Evolutionary conservation across 306 rosid genomes (phyloP).

Genomic region (Vicia faba): DNA sequence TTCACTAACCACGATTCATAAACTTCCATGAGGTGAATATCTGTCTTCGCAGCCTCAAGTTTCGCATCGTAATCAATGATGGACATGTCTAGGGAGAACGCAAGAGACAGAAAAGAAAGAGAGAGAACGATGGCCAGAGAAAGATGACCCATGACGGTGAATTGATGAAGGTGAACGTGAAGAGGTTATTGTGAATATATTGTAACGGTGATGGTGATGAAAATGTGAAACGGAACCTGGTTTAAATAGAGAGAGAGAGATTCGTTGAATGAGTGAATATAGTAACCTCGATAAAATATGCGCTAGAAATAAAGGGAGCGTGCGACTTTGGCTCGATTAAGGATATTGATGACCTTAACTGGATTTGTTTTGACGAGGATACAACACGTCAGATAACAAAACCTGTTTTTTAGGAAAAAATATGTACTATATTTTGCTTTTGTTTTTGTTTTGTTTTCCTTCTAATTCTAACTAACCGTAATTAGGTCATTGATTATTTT

Average conservation of each 20-base stretch:
- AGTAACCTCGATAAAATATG: neutral
- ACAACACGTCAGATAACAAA: no score
- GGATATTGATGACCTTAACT: neutral
- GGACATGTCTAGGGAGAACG: conserved; percentile 67
- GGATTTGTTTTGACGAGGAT: no score
- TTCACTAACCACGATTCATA: conserved; percentile 76
- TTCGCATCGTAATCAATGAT: conserved; percentile 65
- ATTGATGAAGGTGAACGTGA: neutral
- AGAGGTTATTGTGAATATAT: neutral
- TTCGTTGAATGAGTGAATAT: neutral
- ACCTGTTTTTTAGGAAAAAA: no score
- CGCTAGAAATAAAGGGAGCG: neutral
- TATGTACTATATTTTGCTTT: no score
- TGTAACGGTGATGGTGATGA: no score
- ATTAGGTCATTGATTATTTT: no score
- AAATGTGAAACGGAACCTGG: neutral
- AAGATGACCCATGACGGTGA: conserved; percentile 2
- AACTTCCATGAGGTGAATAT: conserved; percentile 38
- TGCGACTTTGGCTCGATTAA: neutral
- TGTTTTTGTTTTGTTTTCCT: no score
- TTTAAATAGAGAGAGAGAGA: neutral
- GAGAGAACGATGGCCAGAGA: neutral
- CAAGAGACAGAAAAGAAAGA: conserved; percentile 18
- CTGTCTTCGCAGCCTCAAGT: conserved; percentile 32
- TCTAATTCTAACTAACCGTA: no score